Conservation (phyloP, 1,284 basidiomycete species). For the Apiotrichum gracile region DNA sequence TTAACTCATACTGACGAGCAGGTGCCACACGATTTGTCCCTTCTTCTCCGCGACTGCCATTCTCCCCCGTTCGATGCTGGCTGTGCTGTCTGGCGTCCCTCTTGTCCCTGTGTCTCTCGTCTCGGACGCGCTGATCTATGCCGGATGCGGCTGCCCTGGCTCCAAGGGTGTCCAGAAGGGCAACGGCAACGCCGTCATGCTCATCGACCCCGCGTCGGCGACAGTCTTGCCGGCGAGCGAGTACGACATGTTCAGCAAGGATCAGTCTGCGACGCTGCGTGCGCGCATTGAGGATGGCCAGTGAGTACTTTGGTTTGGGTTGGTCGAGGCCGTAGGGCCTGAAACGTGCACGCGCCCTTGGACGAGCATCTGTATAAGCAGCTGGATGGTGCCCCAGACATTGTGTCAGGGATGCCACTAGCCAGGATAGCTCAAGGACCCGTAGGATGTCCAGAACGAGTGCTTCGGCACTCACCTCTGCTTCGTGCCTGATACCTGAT, state of each 20-base stretch:
- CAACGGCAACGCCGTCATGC: slow-evolving; percentile 7
- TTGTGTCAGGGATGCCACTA: too few relatives aligned
- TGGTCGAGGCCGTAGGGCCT: too few relatives aligned
- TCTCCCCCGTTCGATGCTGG: background rate
- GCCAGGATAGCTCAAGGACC: too few relatives aligned
- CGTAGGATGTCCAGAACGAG: background rate
- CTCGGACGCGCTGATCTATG: slow-evolving; percentile 6
- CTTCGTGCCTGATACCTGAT: background rate
- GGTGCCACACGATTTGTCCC: slow-evolving; percentile 25
- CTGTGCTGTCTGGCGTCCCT: slow-evolving; percentile 11
- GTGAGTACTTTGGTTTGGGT: background rate
- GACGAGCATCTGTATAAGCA: too few relatives aligned
- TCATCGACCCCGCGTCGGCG: slow-evolving; percentile 7
- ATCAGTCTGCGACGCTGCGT: background rate
- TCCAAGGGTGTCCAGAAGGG: background rate
- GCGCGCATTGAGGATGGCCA: background rate
- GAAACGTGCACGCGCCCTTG: too few relatives aligned
- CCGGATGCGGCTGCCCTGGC: background rate
- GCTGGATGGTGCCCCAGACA: too few relatives aligned
- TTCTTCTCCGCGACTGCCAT: slow-evolving; percentile 18
- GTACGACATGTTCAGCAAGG: slow-evolving; percentile 4
- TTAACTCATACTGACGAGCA: slow-evolving; percentile 6
- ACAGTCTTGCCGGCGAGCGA: slow-evolving; percentile 1
- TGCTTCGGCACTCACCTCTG: background rate
- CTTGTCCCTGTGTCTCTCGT: slow-evolving; percentile 6